A percentile compares a stretch with the other conserved stretches of the same genome.
Evolutionary conservation across 306 rosid species (phyloP).

Genomic region (Citrullus colocynthis): DNA sequence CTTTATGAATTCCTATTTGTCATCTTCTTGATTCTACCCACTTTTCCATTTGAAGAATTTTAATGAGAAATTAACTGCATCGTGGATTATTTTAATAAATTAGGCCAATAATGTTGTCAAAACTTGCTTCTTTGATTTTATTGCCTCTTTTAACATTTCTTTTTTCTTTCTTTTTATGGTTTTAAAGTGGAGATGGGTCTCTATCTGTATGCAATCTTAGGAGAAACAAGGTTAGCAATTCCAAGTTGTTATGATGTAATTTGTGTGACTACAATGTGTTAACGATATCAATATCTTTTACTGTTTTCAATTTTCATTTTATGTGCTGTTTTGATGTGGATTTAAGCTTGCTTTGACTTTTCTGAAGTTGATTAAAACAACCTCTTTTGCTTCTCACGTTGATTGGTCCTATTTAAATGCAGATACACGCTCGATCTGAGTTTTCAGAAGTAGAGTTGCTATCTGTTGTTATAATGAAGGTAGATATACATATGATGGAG

Average conservation of each 20-base stretch:
- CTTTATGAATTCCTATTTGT: background rate
- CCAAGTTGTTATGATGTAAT: background rate
- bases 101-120: background rate
- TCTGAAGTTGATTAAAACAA: background rate
- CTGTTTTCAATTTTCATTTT: background rate
- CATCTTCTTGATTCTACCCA: background rate
- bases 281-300: background rate
- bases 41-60: background rate
- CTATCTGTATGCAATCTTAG: slow-evolving; percentile 88
- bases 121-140: background rate
- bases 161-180: background rate
- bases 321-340: background rate
- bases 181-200: slow-evolving; percentile 82
- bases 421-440: slow-evolving; percentile 82
- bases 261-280: background rate
- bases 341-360: background rate
- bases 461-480: slow-evolving; percentile 90
- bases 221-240: slow-evolving; percentile 51
- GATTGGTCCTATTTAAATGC: slow-evolving; percentile 16
- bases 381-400: background rate
- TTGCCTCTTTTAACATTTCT: slow-evolving; percentile 5
- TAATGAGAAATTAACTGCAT: background rate
- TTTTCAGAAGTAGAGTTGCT: slow-evolving; percentile 84
- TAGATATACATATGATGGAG: slow-evolving; percentile 6
- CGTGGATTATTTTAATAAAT: background rate